Conservation (phyloP, 805 yeast genomes). For the Zygotorulaspora sp. region DNA sequence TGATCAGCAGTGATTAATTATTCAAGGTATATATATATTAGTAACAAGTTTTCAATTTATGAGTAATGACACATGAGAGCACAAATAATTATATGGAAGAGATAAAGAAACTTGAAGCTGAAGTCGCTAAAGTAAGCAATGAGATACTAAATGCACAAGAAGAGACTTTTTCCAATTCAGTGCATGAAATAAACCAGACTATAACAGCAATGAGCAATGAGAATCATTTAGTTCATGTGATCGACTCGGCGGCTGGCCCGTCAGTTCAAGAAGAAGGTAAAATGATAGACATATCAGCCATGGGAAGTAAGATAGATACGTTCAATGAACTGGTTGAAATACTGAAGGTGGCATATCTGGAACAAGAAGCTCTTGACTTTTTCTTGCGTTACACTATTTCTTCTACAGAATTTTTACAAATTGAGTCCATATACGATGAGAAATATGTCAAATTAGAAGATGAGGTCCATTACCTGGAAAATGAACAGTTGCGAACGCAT, state of each 20-base stretch:
- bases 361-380: conserved; percentile 33
- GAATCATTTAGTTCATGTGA: conserved; percentile 17
- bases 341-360: conserved; percentile 27
- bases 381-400: conserved; percentile 31
- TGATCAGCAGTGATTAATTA: too few species aligned
- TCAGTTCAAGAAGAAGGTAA: background rate
- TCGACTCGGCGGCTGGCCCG: background rate
- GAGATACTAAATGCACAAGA: conserved; percentile 23
- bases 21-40: too few species aligned
- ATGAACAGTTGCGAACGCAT: conserved; percentile 16
- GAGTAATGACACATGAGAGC: background rate
- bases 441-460: conserved; percentile 18
- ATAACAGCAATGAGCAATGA: conserved; percentile 21
- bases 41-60: too few species aligned
- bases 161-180: conserved; percentile 14
- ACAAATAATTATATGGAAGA: conserved; percentile 8
- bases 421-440: conserved; percentile 26
- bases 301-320: conserved; percentile 20
- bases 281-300: conserved; percentile 17
- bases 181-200: conserved; percentile 25
- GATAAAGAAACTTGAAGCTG: conserved; percentile 16
- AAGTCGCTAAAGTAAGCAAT: conserved; percentile 17
- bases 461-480: conserved; percentile 22
- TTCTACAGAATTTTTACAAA: conserved; percentile 17
- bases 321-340: conserved; percentile 22